These are phyloP conservation scores for Candida nonsorbophila DNA, from an alignment of 805 yeast genomes.

Conservation along the genomic window DNA sequence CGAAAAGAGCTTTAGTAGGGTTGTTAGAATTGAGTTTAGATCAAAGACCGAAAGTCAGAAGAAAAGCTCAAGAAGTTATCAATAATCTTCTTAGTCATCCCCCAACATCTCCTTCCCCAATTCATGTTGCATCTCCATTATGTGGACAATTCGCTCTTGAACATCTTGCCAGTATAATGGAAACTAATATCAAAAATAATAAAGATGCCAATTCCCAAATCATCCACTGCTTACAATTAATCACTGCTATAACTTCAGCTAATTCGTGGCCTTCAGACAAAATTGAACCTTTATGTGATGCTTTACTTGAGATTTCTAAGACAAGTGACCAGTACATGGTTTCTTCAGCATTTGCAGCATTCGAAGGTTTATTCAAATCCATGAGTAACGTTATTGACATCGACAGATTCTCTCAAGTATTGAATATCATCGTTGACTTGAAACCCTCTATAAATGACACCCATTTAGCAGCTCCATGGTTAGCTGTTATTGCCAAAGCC, in stretches of 20 bases:
- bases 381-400: slow-evolving; percentile 56
- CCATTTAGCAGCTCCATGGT: slow-evolving; percentile 90
- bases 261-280: slow-evolving; percentile 78
- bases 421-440: slow-evolving; percentile 69
- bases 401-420: slow-evolving; percentile 57
- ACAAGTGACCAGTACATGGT: slow-evolving; percentile 82
- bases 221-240: slow-evolving; percentile 74
- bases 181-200: slow-evolving; percentile 26
- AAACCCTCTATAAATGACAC: slow-evolving; percentile 80
- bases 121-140: slow-evolving; percentile 69
- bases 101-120: slow-evolving; percentile 72
- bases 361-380: slow-evolving; percentile 71
- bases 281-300: slow-evolving; percentile 70
- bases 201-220: slow-evolving; percentile 52
- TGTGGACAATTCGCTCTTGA: slow-evolving; percentile 67
- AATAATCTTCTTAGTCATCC: slow-evolving; percentile 54
- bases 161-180: slow-evolving; percentile 43
- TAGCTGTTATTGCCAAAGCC: slow-evolving; percentile 89
- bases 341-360: slow-evolving; percentile 76
- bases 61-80: slow-evolving; percentile 91
- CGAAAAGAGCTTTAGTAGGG: slow-evolving; percentile 76
- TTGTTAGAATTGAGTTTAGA: slow-evolving; percentile 75
- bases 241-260: slow-evolving; percentile 64
- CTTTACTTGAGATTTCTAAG: slow-evolving; percentile 67
- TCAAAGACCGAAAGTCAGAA: slow-evolving; percentile 90